Conservation (phyloP, 768 basidiomycete species). For the button mushroom (Agaricus bisporus) region DNA sequence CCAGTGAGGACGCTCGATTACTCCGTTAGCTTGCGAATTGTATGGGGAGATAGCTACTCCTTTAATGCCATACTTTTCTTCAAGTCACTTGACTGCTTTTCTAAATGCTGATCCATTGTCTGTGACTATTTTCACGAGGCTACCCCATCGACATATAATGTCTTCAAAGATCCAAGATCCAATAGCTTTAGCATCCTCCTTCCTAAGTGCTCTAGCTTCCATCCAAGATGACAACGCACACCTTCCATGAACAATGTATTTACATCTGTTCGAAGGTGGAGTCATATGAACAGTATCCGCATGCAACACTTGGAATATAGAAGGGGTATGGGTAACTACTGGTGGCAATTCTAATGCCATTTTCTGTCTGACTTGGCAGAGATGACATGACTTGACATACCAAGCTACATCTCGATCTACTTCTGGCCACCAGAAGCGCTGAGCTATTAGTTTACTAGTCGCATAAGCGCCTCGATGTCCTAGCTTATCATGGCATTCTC, state of each 20-base stretch:
- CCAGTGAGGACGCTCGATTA: too few relatives aligned
- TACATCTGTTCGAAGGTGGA: slow-evolving; percentile 13
- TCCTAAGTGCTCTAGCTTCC: slow-evolving; percentile 17
- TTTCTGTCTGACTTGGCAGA: too few relatives aligned
- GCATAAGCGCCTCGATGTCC: slow-evolving; percentile 21
- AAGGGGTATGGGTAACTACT: slow-evolving; percentile 14
- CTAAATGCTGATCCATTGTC: slow-evolving; percentile 29
- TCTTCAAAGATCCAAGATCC: slow-evolving; percentile 22
- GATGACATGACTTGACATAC: slow-evolving; percentile 20
- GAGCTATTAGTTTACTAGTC: slow-evolving; percentile 10
- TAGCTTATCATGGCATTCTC: slow-evolving; percentile 16
- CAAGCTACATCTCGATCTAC: slow-evolving; percentile 18
- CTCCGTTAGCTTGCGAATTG: slow-evolving; percentile 19
- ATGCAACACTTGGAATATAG: slow-evolving; percentile 20
- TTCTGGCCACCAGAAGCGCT: slow-evolving; percentile 25
- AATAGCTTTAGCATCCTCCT: slow-evolving; percentile 16
- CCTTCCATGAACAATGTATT: slow-evolving; percentile 19
- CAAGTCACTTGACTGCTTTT: slow-evolving; percentile 14
- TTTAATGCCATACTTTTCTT: slow-evolving; percentile 18
- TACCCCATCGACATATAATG: slow-evolving; percentile 32
- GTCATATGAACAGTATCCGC: slow-evolving; percentile 20
- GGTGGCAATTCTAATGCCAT: slow-evolving; percentile 17
- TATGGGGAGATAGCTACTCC: slow-evolving; percentile 17
- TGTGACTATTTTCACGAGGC: too few relatives aligned
- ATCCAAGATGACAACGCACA: slow-evolving; percentile 15